Conservation (phyloP, 2,329 filamentous ascomycete species). For the Stagonosporopsis cucurbitacearum region DNA sequence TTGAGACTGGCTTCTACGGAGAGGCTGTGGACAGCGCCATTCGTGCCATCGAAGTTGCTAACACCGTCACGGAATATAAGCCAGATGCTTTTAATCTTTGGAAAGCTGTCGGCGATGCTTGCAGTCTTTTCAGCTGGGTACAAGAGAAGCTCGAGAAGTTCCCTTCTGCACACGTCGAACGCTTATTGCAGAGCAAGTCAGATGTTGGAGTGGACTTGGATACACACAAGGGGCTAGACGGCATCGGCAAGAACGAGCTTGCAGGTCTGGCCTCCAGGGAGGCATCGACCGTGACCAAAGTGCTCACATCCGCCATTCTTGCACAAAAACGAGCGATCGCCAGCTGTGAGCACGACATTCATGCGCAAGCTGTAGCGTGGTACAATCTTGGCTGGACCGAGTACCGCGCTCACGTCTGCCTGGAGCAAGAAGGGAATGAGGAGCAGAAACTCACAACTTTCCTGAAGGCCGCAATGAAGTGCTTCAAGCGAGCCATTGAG, state of each 20-base stretch:
- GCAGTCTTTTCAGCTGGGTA: conserved; percentile 80
- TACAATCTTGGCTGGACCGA: conserved; percentile 98
- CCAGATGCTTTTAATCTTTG: conserved; percentile 88
- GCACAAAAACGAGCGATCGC: conserved; percentile 87
- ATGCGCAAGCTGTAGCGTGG: conserved; percentile 94
- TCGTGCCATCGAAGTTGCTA: conserved; percentile 72
- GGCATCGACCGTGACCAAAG: conserved; percentile 56
- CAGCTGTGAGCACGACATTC: conserved; percentile 72
- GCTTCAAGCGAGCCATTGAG: conserved; percentile 96
- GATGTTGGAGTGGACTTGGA: conserved; percentile 61
- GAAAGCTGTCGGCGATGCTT: conserved; percentile 91
- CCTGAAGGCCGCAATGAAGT: conserved; percentile 80
- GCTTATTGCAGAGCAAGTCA: conserved; percentile 62
- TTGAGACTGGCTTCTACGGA: conserved; percentile 86
- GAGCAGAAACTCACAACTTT: conserved; percentile 64
- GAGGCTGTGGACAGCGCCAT: conserved; percentile 75
- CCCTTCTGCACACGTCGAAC: conserved; percentile 63
- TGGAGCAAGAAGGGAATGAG: conserved; percentile 53
- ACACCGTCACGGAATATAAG: conserved; percentile 65
- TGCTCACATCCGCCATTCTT: conserved; percentile 75
- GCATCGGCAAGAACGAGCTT: conserved; percentile 56
- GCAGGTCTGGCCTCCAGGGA: conserved; percentile 26
- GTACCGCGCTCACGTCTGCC: conserved; percentile 75
- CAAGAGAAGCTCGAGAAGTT: conserved; percentile 71
- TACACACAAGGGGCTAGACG: conserved; percentile 73